A percentile compares a stretch with the other conserved stretches of the same genome.
These are phyloP conservation scores for Atkinsonella texensis DNA, from an alignment of 2,329 filamentous ascomycete species.

Conservation along the genomic window DNA sequence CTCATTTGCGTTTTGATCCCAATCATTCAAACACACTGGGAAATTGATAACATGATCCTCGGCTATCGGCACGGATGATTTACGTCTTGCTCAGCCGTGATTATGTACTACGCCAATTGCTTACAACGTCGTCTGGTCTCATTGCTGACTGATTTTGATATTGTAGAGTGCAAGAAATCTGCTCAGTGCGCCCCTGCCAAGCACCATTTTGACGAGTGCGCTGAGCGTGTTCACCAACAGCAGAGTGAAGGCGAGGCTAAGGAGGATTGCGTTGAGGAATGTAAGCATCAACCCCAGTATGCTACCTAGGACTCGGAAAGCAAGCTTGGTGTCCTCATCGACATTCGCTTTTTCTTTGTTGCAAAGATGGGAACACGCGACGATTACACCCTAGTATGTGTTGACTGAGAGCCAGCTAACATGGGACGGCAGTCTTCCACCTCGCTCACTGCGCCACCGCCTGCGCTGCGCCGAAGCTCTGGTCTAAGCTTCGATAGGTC, in stretches of 20 bases:
- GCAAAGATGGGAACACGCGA: not conserved
- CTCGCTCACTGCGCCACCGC: conserved; percentile 87
- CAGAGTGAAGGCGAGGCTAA: conserved; percentile 61
- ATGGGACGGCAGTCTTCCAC: conserved; percentile 62
- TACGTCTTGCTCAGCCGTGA: not conserved
- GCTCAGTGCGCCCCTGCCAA: conserved; percentile 76
- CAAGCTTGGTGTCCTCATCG: not conserved
- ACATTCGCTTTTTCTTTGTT: conserved; percentile 5
- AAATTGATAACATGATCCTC: not conserved
- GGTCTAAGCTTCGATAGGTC: conserved; percentile 77
- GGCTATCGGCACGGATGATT: conserved; percentile 2
- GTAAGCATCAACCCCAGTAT: conserved; percentile 46
- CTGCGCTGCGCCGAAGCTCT: conserved; percentile 95
- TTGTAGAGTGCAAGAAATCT: conserved; percentile 77
- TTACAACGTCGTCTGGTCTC: not conserved
- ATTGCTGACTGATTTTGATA: conserved; percentile 11
- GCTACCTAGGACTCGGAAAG: not conserved
- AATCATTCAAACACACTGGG: not conserved
- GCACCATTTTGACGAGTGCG: conserved; percentile 98
- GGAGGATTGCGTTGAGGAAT: conserved; percentile 99
- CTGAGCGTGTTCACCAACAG: conserved; percentile 64
- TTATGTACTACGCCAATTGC: not conserved
- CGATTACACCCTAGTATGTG: not conserved
- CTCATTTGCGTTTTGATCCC: not conserved
- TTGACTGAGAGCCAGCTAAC: not conserved